Evolutionary conservation across 1,284 basidiomycete genomes (phyloP), one percentile per base, ranked within the genome.

Genomic region (Heterobasidion irregulare): DNA sequence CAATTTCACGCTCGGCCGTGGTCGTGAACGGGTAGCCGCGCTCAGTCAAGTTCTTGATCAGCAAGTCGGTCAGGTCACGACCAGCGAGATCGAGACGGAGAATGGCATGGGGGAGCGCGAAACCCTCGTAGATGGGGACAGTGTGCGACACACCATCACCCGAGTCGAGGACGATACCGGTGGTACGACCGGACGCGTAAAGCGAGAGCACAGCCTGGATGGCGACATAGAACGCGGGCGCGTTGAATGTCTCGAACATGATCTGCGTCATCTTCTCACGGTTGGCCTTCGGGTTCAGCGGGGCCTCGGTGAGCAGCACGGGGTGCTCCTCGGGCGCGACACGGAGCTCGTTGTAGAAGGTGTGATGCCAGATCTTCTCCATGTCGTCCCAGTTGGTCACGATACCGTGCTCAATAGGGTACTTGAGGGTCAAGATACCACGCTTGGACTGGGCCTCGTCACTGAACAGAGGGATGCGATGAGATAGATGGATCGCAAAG

Each of bases 341-440:
- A 76, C 88, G 88, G 58, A 91, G 83, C 71, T 92, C 88, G 69
- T 91, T 91, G 81, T 89, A 91, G 77, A 90, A 91, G 61, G 88
- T 91, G 78, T 92, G 89, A 72, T 92, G 90, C 90, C 90, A 94
- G 73, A 94, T 93, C 78, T 92, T 92, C 79, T 93, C 90, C 90
- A 93, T 93, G 75, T 93, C 91, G 71, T 93, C 90, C 92, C 92
- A 96, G 84, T 96, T 94, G 73, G 92, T 95, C 65, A 96, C 92
- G 72, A 95, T 93, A 69, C 84, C 84, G 71, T 84, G 83, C 70
- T 86, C 83, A 65, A 89, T 89, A 61, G 87, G 87, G 75, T 91
- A 94, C 78, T 79, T 94, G 72, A 97, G 79, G 61, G 91, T 94
- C 61, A 97, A 77, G 75, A 95, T 93, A 84, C 92, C 93, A 78